Evolutionary conservation across 495 filamentous ascomycete genomes (phyloP).

Genomic region (Lasiosphaeris hirsuta): DNA sequence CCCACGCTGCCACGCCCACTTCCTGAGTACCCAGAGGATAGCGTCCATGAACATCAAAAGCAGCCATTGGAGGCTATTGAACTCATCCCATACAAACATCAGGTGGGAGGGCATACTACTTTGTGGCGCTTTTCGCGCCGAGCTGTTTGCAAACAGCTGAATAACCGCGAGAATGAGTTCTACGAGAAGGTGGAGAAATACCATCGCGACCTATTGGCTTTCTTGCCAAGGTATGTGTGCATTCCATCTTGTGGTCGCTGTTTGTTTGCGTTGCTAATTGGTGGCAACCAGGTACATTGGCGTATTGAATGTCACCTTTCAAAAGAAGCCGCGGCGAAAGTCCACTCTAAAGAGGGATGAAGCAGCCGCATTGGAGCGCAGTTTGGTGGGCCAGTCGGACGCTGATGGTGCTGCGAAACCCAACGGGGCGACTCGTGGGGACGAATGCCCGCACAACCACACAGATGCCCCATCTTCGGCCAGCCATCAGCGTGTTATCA

Average conservation of each 20-base stretch:
- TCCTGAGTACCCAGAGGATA: slow-evolving; percentile 43
- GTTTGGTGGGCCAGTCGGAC: slow-evolving; percentile 7
- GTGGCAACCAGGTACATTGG: slow-evolving; percentile 74
- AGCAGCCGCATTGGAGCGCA: slow-evolving; percentile 16
- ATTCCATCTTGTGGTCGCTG: background rate
- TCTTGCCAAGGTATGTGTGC: slow-evolving; percentile 78
- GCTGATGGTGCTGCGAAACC: slow-evolving; percentile 10
- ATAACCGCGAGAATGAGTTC: slow-evolving; percentile 96
- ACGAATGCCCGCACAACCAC: slow-evolving; percentile 10
- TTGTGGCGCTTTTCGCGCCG: slow-evolving; percentile 92
- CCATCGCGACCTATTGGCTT: slow-evolving; percentile 84
- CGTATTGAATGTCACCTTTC: slow-evolving; percentile 94
- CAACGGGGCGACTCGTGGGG: slow-evolving; percentile 9
- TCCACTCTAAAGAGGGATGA: slow-evolving; percentile 52
- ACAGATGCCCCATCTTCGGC: slow-evolving; percentile 1
- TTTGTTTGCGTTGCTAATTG: background rate
- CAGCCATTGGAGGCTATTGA: slow-evolving; percentile 85
- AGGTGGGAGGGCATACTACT: slow-evolving; percentile 94
- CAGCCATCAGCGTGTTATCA: slow-evolving; percentile 62
- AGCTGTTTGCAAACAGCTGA: slow-evolving; percentile 96
- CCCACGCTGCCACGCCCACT: slow-evolving; percentile 34
- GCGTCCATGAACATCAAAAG: slow-evolving; percentile 51
- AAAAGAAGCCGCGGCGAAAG: slow-evolving; percentile 70
- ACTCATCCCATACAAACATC: slow-evolving; percentile 93
- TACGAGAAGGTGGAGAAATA: slow-evolving; percentile 91